Evolutionary conservation across 805 yeast species (phyloP), one percentile per base, ranked within the genome.

Genomic region (Candida nitratophila): DNA sequence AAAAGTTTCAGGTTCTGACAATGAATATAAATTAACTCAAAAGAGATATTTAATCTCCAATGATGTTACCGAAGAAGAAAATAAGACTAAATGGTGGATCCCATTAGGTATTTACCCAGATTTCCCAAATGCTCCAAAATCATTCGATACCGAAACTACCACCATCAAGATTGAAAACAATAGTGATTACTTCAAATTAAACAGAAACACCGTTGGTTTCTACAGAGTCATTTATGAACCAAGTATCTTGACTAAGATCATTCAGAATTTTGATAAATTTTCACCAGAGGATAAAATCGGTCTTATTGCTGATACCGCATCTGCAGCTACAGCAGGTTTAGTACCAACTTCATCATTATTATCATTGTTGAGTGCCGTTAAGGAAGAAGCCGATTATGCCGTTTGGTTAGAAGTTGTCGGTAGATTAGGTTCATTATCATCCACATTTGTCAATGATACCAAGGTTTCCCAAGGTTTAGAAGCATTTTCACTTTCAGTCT

Each of bases 11-110:
- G 21, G 15, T 29, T 19, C 33, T 11, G 14, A 17, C 4, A 52
- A 54, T 6, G 52, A 53, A 26, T 58, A 78, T 49, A 57, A 55
- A 8, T 63, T 80, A 40, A 62, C 58, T 37, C 91, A 84, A 66
- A 70, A 77, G 48, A 71, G 91, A 54, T 84, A 76, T 61, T 66
- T 84, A 50, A 71, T 76, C 37, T 72, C 83, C 26, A 89, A 86
- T 43, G 88, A 81, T 55, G 81, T 76, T 39, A 68, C 64, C 44
- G 72, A 76, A 15, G 83, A 72, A 47, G 91, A 84, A 49, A 79
- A 84, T 57, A 56, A 61, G 44, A 74, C 82, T 24, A 38, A 70
- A 37, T 79, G 82, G 76, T 79, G 83, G 76, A 61, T 79, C 38
- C 82, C 82, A 20, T 59, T 77, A 44, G 65, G 62, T 42, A 47